These are phyloP conservation scores for Heliamphora ciliata DNA, from an alignment of 179 eudicot genomes.

Conservation along the genomic window DNA sequence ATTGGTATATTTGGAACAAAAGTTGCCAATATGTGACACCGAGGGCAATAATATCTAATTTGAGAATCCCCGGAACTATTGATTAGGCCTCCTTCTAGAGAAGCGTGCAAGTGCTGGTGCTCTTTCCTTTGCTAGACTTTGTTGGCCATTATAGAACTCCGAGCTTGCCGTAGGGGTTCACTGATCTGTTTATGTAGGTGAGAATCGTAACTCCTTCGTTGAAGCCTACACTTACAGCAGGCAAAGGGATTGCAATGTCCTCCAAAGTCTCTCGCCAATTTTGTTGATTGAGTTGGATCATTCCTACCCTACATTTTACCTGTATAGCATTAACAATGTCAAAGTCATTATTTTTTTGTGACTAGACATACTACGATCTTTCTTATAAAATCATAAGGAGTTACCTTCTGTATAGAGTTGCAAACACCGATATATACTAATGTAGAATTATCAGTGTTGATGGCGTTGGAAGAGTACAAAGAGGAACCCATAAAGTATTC, in stretches of 20 bases:
- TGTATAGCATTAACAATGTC: not conserved
- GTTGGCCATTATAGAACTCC: not conserved
- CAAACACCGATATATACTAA: not conserved
- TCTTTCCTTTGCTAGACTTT: not conserved
- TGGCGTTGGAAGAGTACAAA: not conserved
- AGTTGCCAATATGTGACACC: too few species aligned
- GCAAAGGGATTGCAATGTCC: not conserved
- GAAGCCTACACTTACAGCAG: not conserved
- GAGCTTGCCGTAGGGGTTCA: not conserved
- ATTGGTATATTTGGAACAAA: too few species aligned
- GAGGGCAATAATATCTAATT: too few species aligned
- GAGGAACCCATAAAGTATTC: not conserved
- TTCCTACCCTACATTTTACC: not conserved
- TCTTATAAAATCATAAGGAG: not conserved
- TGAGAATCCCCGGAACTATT: too few species aligned
- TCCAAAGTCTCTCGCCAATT: not conserved
- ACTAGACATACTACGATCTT: not conserved
- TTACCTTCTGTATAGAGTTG: not conserved
- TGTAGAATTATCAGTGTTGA: not conserved
- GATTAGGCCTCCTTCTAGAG: not conserved
- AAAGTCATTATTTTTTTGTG: not conserved
- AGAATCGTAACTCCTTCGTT: not conserved
- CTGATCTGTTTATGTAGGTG: not conserved
- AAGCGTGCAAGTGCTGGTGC: not conserved
- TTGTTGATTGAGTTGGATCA: not conserved